phyloP scores from a whole-genome alignment of 1,284 basidiomycete genomes.

The Tausonia pullulans region DNA sequence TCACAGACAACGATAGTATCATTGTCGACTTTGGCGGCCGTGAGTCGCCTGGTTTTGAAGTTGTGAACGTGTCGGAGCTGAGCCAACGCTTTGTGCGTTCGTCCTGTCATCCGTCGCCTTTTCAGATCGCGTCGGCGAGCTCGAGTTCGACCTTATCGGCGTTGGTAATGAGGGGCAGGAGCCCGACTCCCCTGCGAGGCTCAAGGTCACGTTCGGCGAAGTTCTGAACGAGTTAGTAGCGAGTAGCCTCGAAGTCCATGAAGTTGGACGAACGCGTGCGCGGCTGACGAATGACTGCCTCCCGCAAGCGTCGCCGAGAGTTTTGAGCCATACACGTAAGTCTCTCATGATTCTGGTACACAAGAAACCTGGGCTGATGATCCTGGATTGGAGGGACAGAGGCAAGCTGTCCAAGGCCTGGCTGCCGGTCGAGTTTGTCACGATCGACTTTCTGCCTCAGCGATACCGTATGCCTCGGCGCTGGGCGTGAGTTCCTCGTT shows the following conservation, averaged over 20 bases:
- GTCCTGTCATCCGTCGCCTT: too few relatives aligned
- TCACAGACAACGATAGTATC: background rate
- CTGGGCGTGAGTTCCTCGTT: background rate
- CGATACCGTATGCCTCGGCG: background rate
- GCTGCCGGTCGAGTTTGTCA: conserved; percentile 22
- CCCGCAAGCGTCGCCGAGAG: conserved; percentile 16
- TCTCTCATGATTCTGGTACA: background rate
- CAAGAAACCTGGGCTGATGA: background rate
- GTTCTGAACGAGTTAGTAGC: conserved; percentile 18
- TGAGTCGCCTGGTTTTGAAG: background rate
- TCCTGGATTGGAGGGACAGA: background rate
- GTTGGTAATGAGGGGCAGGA: conserved; percentile 16
- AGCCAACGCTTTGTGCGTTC: background rate
- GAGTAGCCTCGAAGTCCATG: too few relatives aligned
- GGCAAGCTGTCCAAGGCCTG: conserved; percentile 21
- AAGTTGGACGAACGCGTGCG: too few relatives aligned
- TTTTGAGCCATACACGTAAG: conserved; percentile 24
- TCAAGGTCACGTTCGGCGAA: conserved; percentile 19
- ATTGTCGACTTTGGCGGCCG: background rate
- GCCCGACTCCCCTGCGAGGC: conserved; percentile 19
- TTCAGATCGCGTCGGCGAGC: conserved; percentile 16
- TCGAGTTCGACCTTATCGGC: conserved; percentile 18
- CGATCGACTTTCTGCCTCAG: background rate
- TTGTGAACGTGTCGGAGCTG: background rate
- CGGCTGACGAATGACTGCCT: too few relatives aligned